Percentiles rank a stretch among this genome's conserved stretches.
Conservation (phyloP, 169 alveolate species). For the Eimeria sp. region DNA sequence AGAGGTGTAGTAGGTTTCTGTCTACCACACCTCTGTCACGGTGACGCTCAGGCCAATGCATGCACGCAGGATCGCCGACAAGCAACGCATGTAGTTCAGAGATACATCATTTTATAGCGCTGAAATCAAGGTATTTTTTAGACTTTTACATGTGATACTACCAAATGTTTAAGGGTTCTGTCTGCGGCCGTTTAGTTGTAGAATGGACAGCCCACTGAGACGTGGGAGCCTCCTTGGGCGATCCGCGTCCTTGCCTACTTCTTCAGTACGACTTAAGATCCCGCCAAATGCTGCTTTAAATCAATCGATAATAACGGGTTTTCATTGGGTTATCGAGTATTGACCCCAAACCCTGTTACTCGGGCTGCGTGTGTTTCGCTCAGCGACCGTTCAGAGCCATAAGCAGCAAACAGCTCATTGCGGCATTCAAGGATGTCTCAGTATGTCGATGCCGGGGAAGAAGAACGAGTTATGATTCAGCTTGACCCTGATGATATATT, state of each 20-base stretch:
- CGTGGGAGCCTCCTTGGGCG: not conserved
- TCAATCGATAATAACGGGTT: not conserved
- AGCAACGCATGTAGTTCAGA: not conserved
- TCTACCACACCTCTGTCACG: not conserved
- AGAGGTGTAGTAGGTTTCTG: too few relatives aligned
- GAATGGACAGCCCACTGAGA: constrained; percentile 13
- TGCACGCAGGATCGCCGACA: not conserved
- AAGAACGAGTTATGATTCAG: not conserved
- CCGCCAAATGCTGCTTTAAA: not conserved
- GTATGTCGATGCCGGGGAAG: not conserved
- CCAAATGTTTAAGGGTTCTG: not conserved
- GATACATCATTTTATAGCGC: not conserved
- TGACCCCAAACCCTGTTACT: not conserved
- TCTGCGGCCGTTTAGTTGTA: not conserved
- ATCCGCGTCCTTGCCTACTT: not conserved
- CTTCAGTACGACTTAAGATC: not conserved
- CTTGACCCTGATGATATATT: not conserved
- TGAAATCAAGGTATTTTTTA: not conserved
- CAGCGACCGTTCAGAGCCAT: constrained; percentile 46
- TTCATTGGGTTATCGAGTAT: too few relatives aligned
- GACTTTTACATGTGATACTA: not conserved
- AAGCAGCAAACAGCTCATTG: constrained; percentile 29
- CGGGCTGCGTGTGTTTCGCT: constrained; percentile 33
- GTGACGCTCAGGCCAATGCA: not conserved
- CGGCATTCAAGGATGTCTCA: constrained; percentile 68